These are phyloP conservation scores for Ulvella scutata DNA, from an alignment of 139 green algal species.

Conservation along the genomic window DNA sequence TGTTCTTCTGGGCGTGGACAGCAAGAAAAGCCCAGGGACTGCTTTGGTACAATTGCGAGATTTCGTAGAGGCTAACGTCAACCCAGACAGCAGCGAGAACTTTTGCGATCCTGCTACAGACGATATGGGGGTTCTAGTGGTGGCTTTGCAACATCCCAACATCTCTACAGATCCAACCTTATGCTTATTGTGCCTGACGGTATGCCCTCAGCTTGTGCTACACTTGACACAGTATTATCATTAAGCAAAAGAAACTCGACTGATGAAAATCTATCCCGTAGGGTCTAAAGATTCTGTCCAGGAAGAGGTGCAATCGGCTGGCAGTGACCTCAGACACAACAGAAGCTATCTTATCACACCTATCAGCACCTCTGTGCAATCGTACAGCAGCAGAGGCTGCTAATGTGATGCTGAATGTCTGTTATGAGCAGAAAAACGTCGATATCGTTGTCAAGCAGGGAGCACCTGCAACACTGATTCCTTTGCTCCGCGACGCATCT, in stretches of 20 bases:
- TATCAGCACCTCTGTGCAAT: conserved; percentile 11
- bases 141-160: conserved; percentile 5
- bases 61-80: conserved; percentile 28
- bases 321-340: conserved; percentile 15
- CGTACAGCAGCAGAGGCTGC: conserved; percentile 34
- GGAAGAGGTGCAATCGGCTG: conserved; percentile 34
- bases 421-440: conserved; percentile 45
- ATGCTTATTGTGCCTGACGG: conserved; percentile 10
- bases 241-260: not conserved
- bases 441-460: not conserved
- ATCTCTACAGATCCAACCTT: conserved; percentile 3
- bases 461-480: not conserved
- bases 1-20: not conserved
- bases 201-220: not conserved
- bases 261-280: not conserved
- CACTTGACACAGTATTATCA: not conserved
- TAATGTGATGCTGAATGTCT: conserved; percentile 57
- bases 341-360: conserved; percentile 7
- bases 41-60: not conserved
- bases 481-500: not conserved
- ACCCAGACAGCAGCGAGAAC: conserved; percentile 19
- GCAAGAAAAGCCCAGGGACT: not conserved
- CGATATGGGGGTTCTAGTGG: conserved; percentile 4
- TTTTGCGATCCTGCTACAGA: conserved; percentile 13
- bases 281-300: conserved; percentile 43